Evolutionary conservation across 2,329 filamentous ascomycete genomes (phyloP).

Genomic region (Hymenoscyphus occultus): DNA sequence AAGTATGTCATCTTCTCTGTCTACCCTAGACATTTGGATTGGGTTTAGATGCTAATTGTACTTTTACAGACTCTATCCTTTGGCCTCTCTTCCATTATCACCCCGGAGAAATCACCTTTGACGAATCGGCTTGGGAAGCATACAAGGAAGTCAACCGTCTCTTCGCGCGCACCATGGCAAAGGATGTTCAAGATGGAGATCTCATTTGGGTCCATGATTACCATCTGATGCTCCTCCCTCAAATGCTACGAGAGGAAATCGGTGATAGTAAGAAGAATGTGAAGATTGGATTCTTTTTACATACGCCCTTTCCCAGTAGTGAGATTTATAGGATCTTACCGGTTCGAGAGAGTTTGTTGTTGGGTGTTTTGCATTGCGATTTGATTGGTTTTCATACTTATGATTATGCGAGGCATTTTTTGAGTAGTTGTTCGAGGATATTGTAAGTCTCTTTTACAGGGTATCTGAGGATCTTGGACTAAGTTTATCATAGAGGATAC

Average conservation of each 20-base stretch:
- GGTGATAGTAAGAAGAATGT: slow-evolving; percentile 80
- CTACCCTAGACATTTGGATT: background rate
- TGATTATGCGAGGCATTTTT: slow-evolving; percentile 96
- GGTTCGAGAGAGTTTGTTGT: slow-evolving; percentile 82
- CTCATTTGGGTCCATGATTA: slow-evolving; percentile 99
- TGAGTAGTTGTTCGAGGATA: slow-evolving; percentile 94
- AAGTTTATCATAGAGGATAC: slow-evolving; percentile 47
- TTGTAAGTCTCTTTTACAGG: slow-evolving; percentile 51
- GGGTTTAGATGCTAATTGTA: slow-evolving; percentile 11
- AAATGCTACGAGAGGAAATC: slow-evolving; percentile 91
- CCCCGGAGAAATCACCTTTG: slow-evolving; percentile 96
- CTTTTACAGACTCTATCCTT: slow-evolving; percentile 76
- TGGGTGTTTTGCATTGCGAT: slow-evolving; percentile 88
- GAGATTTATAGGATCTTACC: slow-evolving; percentile 96
- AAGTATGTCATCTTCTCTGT: slow-evolving; percentile 55
- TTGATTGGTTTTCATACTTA: slow-evolving; percentile 98
- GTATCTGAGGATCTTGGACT: background rate
- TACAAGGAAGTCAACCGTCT: slow-evolving; percentile 91
- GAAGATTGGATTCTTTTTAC: slow-evolving; percentile 97
- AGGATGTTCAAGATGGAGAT: slow-evolving; percentile 88
- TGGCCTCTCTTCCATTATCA: slow-evolving; percentile 99
- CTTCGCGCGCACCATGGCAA: slow-evolving; percentile 83
- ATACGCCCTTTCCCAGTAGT: slow-evolving; percentile 94
- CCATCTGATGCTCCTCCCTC: slow-evolving; percentile 92
- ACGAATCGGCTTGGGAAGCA: slow-evolving; percentile 89